Percentiles rank a stretch among this genome's conserved stretches.
These are phyloP conservation scores for Epichloe hybrida DNA, from an alignment of 2,329 filamentous ascomycete genomes.

Conservation along the genomic window DNA sequence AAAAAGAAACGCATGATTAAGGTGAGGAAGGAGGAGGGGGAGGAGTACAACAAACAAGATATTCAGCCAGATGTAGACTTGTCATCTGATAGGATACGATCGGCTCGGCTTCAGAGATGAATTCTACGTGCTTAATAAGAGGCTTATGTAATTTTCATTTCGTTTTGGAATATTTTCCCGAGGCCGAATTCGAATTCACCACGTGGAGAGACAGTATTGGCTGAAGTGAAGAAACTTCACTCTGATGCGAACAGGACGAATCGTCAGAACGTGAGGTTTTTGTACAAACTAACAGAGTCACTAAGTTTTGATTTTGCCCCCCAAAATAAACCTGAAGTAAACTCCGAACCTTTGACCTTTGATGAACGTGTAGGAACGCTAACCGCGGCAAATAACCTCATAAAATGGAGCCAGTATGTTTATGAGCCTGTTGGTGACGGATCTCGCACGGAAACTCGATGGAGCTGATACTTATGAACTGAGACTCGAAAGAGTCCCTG, in stretches of 20 bases:
- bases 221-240: neutral
- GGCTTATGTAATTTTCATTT: neutral
- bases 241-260: neutral
- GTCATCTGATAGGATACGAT: conserved; percentile 10
- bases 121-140: no score
- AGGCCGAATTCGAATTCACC: neutral
- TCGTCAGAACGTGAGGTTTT: neutral
- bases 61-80: conserved; percentile 3
- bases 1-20: conserved; percentile 15
- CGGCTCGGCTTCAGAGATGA: neutral
- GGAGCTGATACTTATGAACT: neutral
- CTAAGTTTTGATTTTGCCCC: neutral
- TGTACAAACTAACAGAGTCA: neutral
- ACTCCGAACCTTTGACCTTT: neutral
- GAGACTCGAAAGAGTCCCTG: neutral
- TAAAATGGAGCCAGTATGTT: neutral
- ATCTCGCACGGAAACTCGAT: neutral
- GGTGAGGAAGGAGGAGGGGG: conserved; percentile 11
- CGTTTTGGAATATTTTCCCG: neutral
- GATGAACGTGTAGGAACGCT: neutral
- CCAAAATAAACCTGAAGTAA: no score
- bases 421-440: neutral
- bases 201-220: no score
- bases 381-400: neutral
- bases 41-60: neutral